Conservation (phyloP, 108 stramenopile genomes). For the Cylindrotheca closterium region DNA sequence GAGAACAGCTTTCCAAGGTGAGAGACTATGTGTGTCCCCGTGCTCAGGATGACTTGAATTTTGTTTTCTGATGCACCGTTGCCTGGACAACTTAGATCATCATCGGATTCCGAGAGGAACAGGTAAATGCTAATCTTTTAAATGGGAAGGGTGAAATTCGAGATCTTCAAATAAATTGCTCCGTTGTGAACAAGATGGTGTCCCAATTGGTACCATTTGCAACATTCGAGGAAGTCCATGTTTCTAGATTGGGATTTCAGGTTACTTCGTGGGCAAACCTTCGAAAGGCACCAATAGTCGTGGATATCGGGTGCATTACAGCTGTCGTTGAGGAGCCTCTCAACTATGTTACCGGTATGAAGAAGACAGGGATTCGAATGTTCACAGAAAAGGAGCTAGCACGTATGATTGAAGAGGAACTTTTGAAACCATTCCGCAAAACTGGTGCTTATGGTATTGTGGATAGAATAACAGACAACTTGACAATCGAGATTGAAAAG, state of each 20-base stretch:
- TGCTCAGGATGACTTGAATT: neutral
- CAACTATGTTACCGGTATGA: constrained; percentile 32
- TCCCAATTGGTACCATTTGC: constrained; percentile 48
- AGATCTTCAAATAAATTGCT: constrained; percentile 61
- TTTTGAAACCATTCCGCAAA: constrained; percentile 22
- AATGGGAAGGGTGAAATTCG: constrained; percentile 81
- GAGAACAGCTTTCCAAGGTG: constrained; percentile 77
- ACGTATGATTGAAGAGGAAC: constrained; percentile 13
- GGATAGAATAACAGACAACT: constrained; percentile 78
- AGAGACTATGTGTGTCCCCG: neutral
- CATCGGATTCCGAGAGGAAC: constrained; percentile 67
- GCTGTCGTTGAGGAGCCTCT: constrained; percentile 56
- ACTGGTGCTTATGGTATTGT: constrained; percentile 50
- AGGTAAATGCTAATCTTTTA: constrained; percentile 75
- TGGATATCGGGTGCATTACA: constrained; percentile 66
- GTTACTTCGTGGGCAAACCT: constrained; percentile 78
- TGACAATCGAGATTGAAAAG: constrained; percentile 57
- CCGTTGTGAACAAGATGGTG: constrained; percentile 55
- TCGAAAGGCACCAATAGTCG: constrained; percentile 74
- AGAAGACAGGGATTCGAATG: constrained; percentile 22
- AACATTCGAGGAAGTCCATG: constrained; percentile 55
- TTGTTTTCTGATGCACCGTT: neutral
- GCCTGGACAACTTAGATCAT: constrained; percentile 35
- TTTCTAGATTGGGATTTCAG: constrained; percentile 63
- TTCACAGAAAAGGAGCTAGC: constrained; percentile 26